A percentile compares a stretch with the other conserved stretches of the same genome.
Conservation (phyloP, 1,284 basidiomycete species). For the Tilletiaria anomala region DNA sequence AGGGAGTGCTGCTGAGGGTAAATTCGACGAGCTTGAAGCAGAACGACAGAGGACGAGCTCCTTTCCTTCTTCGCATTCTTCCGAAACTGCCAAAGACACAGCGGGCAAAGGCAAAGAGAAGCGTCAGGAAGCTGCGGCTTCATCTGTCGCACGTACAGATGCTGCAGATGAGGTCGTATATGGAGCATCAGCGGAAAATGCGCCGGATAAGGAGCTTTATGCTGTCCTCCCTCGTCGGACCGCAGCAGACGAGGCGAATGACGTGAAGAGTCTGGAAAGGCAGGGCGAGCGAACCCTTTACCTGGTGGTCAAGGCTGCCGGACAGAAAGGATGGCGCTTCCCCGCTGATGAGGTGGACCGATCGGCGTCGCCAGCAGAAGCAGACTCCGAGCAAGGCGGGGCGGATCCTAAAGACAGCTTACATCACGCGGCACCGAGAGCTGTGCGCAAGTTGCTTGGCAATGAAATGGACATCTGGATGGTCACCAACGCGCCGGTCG, state of each 20-base stretch:
- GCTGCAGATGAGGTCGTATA: neutral
- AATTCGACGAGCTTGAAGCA: constrained; percentile 52
- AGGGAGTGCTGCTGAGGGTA: constrained; percentile 68
- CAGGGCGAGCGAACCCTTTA: constrained; percentile 72
- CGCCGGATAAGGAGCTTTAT: constrained; percentile 47
- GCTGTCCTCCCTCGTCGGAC: constrained; percentile 45
- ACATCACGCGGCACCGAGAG: constrained; percentile 13
- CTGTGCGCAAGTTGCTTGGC: constrained; percentile 18
- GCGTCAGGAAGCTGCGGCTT: neutral
- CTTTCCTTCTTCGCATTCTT: no score
- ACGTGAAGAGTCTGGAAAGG: constrained; percentile 60
- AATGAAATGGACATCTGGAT: constrained; percentile 35
- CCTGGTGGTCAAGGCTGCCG: constrained; percentile 54
- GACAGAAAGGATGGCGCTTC: constrained; percentile 25
- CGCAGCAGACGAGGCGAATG: constrained; percentile 52
- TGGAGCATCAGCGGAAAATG: neutral
- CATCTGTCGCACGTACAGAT: neutral
- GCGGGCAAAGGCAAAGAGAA: neutral
- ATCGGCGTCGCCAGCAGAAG: constrained; percentile 9
- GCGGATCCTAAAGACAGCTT: constrained; percentile 8
- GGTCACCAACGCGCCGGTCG: constrained; percentile 29
- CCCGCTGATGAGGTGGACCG: constrained; percentile 5
- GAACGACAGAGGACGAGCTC: constrained; percentile 21
- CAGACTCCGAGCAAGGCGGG: constrained; percentile 5
- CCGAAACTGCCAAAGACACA: neutral